Evolutionary conservation across 2,329 filamentous ascomycete genomes (phyloP).

Genomic region (Colletotrichum sp.): DNA sequence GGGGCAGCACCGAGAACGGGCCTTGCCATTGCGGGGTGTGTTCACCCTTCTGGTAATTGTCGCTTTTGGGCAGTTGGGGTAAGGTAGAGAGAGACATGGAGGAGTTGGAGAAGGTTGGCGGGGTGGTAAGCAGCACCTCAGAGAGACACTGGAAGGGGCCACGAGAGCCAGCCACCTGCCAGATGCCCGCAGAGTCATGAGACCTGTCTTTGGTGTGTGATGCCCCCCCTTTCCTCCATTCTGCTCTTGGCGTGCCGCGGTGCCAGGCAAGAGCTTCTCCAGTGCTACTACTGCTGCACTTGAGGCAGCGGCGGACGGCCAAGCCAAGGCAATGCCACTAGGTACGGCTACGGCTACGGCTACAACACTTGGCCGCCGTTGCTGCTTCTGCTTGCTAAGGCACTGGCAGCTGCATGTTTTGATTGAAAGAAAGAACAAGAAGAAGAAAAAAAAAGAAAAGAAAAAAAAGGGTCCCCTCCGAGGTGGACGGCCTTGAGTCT

Average conservation of each 20-base stretch:
- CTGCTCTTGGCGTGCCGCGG: not conserved
- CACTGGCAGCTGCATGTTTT: conserved; percentile 2
- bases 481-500: not conserved
- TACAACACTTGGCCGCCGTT: not conserved
- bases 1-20: not conserved
- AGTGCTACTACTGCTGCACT: not conserved
- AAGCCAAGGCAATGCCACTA: not conserved
- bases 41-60: not conserved
- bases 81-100: not conserved
- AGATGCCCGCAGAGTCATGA: conserved; percentile 9
- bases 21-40: not conserved
- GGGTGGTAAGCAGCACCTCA: not conserved
- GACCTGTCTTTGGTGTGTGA: conserved; percentile 17
- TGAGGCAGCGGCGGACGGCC: not conserved
- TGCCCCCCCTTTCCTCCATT: not conserved
- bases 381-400: not conserved
- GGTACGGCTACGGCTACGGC: not conserved
- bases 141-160: not conserved
- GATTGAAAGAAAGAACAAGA: not conserved
- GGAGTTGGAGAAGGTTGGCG: not conserved
- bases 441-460: not conserved
- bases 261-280: not conserved
- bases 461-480: not conserved
- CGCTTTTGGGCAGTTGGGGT: not conserved
- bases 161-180: conserved; percentile 20